Evolutionary conservation across 73 alveolate species (phyloP).

Genomic region (Durusdinium trenchii): DNA sequence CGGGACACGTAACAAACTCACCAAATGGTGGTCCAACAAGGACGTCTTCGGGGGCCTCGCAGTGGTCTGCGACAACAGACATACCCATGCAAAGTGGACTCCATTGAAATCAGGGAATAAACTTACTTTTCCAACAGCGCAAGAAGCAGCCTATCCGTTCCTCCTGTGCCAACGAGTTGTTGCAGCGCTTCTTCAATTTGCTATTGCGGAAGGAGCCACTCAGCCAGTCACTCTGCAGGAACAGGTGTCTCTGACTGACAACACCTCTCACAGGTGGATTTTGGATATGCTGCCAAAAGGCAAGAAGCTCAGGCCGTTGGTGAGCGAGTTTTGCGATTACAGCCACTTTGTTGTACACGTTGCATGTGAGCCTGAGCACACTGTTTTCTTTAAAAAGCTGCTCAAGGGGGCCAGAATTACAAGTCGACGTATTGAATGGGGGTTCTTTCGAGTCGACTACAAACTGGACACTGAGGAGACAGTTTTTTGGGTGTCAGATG

Average conservation of each 20-base stretch:
- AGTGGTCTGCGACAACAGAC: background rate
- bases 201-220: background rate
- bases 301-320: constrained; percentile 16
- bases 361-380: background rate
- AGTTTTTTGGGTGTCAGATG: too few species aligned
- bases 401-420: background rate
- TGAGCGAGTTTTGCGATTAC: background rate
- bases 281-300: background rate
- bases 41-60: background rate
- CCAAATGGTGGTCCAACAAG: background rate
- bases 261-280: background rate
- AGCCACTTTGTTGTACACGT: background rate
- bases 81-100: background rate
- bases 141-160: constrained; percentile 11
- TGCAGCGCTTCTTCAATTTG: too few species aligned
- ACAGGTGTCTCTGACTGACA: background rate
- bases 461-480: too few species aligned
- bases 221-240: background rate
- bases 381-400: background rate
- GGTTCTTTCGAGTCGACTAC: background rate
- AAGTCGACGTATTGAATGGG: background rate
- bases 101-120: background rate
- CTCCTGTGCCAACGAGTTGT: background rate
- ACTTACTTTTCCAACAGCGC: background rate
- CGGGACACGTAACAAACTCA: background rate